Evolutionary conservation across 2,329 filamentous ascomycete species (phyloP).

Genomic region (Xylaria multiplex): DNA sequence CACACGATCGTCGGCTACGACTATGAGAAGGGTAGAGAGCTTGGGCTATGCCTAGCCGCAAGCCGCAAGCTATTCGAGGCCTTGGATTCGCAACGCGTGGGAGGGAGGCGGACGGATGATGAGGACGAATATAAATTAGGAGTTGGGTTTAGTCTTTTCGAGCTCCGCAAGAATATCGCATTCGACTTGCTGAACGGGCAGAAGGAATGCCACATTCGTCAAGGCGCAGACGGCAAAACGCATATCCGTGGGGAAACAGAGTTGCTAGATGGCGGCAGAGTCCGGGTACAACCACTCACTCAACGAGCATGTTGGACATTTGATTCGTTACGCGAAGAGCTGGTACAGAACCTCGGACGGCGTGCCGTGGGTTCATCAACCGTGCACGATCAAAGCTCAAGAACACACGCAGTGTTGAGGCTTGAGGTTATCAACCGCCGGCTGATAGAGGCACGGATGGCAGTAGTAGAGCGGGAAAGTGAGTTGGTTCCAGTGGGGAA

Average conservation of each 20-base stretch:
- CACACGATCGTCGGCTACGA: constrained; percentile 9
- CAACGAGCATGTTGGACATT: constrained; percentile 8
- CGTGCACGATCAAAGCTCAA: constrained; percentile 8
- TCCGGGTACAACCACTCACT: constrained; percentile 4
- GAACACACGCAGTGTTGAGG: not conserved
- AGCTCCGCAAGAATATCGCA: not conserved
- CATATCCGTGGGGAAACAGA: not conserved
- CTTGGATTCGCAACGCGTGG: not conserved
- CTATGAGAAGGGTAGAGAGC: not conserved
- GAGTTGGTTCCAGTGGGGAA: not conserved
- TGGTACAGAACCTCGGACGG: not conserved
- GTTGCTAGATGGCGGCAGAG: not conserved
- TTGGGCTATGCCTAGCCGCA: constrained; percentile 5
- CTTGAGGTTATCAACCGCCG: constrained; percentile 1
- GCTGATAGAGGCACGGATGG: not conserved
- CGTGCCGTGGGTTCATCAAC: constrained; percentile 3
- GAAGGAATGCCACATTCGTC: not conserved
- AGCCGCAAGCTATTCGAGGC: not conserved
- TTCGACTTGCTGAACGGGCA: constrained; percentile 2
- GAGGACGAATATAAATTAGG: not conserved
- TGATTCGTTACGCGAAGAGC: not conserved
- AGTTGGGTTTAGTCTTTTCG: constrained; percentile 7
- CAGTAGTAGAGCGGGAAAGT: not conserved
- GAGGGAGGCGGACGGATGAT: not conserved
- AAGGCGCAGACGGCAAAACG: not conserved